A percentile compares a stretch with the other conserved stretches of the same genome.
Evolutionary conservation across 2,329 filamentous ascomycete species (phyloP).

Genomic region (Beauveria sp.): DNA sequence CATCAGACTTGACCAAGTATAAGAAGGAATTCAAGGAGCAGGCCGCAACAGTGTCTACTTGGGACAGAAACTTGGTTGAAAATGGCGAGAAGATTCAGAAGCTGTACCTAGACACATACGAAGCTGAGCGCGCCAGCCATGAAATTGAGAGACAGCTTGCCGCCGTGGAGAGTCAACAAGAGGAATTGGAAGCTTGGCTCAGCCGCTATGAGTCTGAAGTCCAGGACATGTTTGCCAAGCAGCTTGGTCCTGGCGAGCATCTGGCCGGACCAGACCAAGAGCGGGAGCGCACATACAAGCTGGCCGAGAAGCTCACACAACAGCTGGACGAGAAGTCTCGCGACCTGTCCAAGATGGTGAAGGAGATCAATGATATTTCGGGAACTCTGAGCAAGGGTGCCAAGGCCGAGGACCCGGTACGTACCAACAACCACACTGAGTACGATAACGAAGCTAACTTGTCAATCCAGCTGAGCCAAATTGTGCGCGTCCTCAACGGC

Average conservation of each 20-base stretch:
- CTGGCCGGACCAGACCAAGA: slow-evolving; percentile 89
- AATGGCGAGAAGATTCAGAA: slow-evolving; percentile 95
- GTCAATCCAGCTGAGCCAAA: slow-evolving; percentile 68
- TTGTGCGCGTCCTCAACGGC: slow-evolving; percentile 88
- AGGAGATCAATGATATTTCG: slow-evolving; percentile 94
- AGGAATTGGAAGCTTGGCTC: slow-evolving; percentile 80
- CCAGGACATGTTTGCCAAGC: slow-evolving; percentile 76
- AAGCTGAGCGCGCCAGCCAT: slow-evolving; percentile 84
- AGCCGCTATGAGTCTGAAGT: slow-evolving; percentile 89
- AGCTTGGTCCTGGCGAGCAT: slow-evolving; percentile 67
- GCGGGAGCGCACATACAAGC: slow-evolving; percentile 90
- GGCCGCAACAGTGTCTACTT: slow-evolving; percentile 75
- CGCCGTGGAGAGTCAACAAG: slow-evolving; percentile 85
- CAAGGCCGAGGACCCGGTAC: slow-evolving; percentile 80
- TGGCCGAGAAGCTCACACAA: slow-evolving; percentile 87
- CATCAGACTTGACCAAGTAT: slow-evolving; percentile 88
- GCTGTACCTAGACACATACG: slow-evolving; percentile 83
- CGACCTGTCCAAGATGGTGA: slow-evolving; percentile 91
- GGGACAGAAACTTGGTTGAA: slow-evolving; percentile 88
- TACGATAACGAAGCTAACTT: slow-evolving; percentile 19
- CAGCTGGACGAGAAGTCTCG: slow-evolving; percentile 89
- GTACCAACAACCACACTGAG: slow-evolving; percentile 26
- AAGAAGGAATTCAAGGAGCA: slow-evolving; percentile 94
- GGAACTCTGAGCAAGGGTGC: slow-evolving; percentile 79
- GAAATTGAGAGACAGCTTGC: slow-evolving; percentile 91